phyloP scores from a whole-genome alignment of 768 basidiomycete species.

The Leccinum boreale region DNA sequence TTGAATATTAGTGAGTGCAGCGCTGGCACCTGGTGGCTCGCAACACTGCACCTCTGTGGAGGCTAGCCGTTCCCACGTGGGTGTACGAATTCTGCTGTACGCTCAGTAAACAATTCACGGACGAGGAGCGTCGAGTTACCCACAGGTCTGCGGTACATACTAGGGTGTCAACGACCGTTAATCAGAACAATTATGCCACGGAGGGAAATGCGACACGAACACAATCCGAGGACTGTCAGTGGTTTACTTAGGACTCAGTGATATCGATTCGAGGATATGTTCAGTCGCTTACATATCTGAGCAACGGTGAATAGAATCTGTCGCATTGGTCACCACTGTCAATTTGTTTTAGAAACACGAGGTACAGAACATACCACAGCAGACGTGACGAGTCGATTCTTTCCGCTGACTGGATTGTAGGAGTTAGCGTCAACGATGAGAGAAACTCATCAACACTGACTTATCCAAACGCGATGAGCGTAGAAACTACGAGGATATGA shows the following conservation, averaged over 20 bases:
- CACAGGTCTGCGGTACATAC: conserved; percentile 6
- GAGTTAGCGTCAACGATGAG: background rate
- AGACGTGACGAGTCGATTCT: conserved; percentile 13
- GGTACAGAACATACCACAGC: conserved; percentile 12
- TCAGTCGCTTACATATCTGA: conserved; percentile 12
- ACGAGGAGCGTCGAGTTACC: background rate
- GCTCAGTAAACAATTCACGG: background rate
- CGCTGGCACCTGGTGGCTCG: background rate
- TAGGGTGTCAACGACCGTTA: background rate
- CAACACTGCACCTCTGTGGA: conserved; percentile 2
- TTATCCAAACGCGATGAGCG: conserved; percentile 27
- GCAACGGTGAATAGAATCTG: conserved; percentile 5
- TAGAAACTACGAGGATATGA: conserved; percentile 18
- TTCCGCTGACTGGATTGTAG: conserved; percentile 15
- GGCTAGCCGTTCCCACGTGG: conserved; percentile 3
- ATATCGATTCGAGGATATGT: background rate
- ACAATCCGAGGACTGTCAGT: conserved; percentile 11
- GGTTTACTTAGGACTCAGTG: background rate
- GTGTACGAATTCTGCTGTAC: conserved; percentile 6
- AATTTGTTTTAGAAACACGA: too few species aligned
- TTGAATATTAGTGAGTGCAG: background rate
- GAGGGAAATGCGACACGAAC: conserved; percentile 9
- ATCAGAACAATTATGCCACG: background rate
- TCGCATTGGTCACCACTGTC: background rate
- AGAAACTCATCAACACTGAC: conserved; percentile 2